Base-by-base conservation (phyloP, 1,284 basidiomycete genomes). In the Puccinia sorghi region DNA sequence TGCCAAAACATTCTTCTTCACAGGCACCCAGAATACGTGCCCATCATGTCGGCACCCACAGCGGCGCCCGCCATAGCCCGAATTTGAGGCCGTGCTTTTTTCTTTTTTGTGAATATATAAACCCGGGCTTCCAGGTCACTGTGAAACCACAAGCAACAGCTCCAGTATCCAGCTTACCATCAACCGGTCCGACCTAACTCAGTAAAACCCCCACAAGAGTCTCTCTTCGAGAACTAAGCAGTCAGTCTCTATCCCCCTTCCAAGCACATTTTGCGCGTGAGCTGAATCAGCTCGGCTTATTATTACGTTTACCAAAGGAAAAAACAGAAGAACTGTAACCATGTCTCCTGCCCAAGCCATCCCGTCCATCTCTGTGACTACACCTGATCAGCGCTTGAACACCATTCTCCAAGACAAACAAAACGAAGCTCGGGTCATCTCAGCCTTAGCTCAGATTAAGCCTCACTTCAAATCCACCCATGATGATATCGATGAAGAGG, bases 11-110 rank as follows among this genome's bases (percentile, higher is more conserved):
- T 27, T 57, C 25, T 39, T 39, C 32, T 22, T 25, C 54, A 61
- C 59, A 41, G 32, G 37, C 59, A 59, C 57, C 37, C 32, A 32
- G 22, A 39, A 39, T 41, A 32, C 27, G 15, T 61, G 59, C 39
- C 37, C 37, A 61, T 20, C 37, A 61, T 20, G 59, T 61, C 59
- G 37, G 37, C 59, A 39, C 59, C 32, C 59, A 61, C 59, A 61
- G 57, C 57, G 8, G n/a, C n/a, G 57, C 37, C 39, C 57, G 32
- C 15, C 57, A 37, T 2, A 20, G 32, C 32, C 32, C 57, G 8
- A 39, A 6, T 61, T 3, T 61, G 4, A 25, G 13, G 8, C 13
- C 20, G 11, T 52, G 5, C 25, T 56, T 56, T 56, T 56, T 39
- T 20, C 20, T 20, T 39, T 13, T 12, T 61, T 15, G 15, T 1